A percentile compares a stretch with the other conserved stretches of the same genome.
phyloP scores from a whole-genome alignment of 495 filamentous ascomycete species.

The Aspergillus taichungensis region DNA sequence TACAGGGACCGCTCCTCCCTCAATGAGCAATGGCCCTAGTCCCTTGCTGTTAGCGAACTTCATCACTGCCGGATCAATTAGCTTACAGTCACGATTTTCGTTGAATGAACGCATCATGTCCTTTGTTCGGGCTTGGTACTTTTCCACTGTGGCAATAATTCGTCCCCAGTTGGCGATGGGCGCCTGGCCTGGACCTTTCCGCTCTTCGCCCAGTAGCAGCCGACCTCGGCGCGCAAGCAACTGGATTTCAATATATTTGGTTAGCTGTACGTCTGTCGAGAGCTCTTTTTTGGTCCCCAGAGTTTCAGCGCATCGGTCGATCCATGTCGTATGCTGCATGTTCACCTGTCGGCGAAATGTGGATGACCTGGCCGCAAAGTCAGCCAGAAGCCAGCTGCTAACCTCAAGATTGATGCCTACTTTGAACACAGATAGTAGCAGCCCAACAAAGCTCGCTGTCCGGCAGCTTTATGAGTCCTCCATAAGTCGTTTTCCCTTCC shows the following conservation, averaged over 20 bases:
- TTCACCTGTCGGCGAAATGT: slow-evolving; percentile 2
- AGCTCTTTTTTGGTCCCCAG: not conserved
- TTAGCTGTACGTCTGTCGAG: not conserved
- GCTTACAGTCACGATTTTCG: not conserved
- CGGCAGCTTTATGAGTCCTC: too few relatives aligned
- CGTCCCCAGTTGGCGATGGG: too few relatives aligned
- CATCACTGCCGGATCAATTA: too few relatives aligned
- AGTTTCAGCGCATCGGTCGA: not conserved
- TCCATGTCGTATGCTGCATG: slow-evolving; percentile 3
- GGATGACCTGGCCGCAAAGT: not conserved
- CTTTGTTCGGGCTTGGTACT: not conserved
- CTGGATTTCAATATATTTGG: not conserved
- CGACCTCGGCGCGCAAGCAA: not conserved
- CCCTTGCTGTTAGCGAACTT: not conserved
- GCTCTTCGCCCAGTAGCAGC: too few relatives aligned
- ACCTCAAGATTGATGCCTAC: not conserved
- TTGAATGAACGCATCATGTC: not conserved
- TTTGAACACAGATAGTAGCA: not conserved
- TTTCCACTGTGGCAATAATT: too few relatives aligned
- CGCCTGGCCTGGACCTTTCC: too few relatives aligned
- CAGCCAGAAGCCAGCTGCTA: not conserved
- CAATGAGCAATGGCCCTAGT: not conserved
- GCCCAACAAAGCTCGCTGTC: slow-evolving; percentile 2
- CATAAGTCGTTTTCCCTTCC: too few relatives aligned
- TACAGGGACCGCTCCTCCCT: not conserved